phyloP scores from a whole-genome alignment of 1,284 basidiomycete genomes.

The Ganoderma leucocontextum region DNA sequence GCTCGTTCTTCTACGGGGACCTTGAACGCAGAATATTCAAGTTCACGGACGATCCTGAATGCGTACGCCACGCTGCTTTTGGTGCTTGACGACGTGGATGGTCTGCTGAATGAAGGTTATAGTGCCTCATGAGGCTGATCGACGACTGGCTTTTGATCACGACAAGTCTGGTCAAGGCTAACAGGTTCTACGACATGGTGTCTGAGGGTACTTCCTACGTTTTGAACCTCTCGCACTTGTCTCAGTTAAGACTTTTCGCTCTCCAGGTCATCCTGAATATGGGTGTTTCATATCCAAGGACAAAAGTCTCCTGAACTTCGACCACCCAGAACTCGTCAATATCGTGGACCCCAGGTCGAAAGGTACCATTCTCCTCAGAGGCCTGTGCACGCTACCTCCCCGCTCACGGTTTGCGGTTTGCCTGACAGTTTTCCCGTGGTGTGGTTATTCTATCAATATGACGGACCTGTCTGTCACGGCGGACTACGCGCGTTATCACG shows the following conservation, averaged over 20 bases:
- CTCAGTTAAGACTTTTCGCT: not conserved
- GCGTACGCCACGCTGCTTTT: conserved; percentile 54
- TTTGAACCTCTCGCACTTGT: not conserved
- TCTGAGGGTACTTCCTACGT: conserved; percentile 59
- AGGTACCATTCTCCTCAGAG: conserved; percentile 44
- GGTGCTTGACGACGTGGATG: not conserved
- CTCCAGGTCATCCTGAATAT: conserved; percentile 86
- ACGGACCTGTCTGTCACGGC: conserved; percentile 76
- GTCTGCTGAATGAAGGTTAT: conserved; percentile 5
- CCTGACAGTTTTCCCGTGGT: conserved; percentile 86
- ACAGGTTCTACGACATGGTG: conserved; percentile 82
- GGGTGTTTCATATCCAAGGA: conserved; percentile 90
- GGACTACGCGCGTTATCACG: conserved; percentile 75
- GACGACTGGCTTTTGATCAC: conserved; percentile 96
- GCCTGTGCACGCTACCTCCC: not conserved
- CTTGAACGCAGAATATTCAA: conserved; percentile 75
- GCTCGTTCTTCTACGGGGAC: conserved; percentile 94
- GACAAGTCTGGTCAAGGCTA: conserved; percentile 70
- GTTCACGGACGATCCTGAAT: conserved; percentile 66
- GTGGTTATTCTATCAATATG: conserved; percentile 84
- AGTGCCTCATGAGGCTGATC: conserved; percentile 87
- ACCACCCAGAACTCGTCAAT: conserved; percentile 67
- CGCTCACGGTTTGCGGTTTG: not conserved
- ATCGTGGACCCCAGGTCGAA: conserved; percentile 56
- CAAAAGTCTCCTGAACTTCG: conserved; percentile 92